Evolutionary conservation across 805 yeast species (phyloP), one percentile per base, ranked within the genome.

Genomic region (Yarrowia sp.): DNA sequence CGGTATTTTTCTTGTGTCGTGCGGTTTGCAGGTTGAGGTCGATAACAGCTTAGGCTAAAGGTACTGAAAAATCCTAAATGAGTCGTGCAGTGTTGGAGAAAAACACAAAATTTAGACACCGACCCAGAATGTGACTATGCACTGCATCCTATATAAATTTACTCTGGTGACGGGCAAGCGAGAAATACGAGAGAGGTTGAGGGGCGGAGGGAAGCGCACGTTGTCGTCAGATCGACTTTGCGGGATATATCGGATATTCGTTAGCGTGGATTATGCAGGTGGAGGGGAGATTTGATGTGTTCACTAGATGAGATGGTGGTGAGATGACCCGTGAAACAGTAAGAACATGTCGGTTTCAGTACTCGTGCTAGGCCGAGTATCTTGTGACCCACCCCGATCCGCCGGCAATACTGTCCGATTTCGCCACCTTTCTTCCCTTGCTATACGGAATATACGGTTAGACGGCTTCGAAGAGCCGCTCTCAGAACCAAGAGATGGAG

Each of bases 31-130:
- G 40, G 56, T 50, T 13, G 34, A 24, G 50, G 40, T 52, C 42
- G 56, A 52, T 52, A 52, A 52, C 40, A 39, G 40, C 17, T 12
- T 40, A 30, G n/a, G 24, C 47, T 43, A 56, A 39, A 9, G 33
- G 4, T 3, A 42, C 50, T 58, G 64, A 58, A 58, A 58, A 43
- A 58, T 43, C 17, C 50, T 52, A 20, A n/a, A 14, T 34, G 38
- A 36, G 19, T 15, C 10, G 44, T 40, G 44, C 44, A 39, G 24
- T 9, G 24, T 9, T 14, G 38, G 14, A 50, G 17, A 49, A 34
- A 34, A 50, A 34, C 24, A 50, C 40, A 50, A 50, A 50, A 50
- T 50, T 49, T 5, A 24, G 17, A 24, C 30, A 24, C 24, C 50
- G 49, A 13, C 49, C n/a, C 15, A 20, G 33, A 44, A 44, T 44